These are phyloP conservation scores for Starmera quercuum DNA, from an alignment of 805 yeast genomes.

Conservation along the genomic window DNA sequence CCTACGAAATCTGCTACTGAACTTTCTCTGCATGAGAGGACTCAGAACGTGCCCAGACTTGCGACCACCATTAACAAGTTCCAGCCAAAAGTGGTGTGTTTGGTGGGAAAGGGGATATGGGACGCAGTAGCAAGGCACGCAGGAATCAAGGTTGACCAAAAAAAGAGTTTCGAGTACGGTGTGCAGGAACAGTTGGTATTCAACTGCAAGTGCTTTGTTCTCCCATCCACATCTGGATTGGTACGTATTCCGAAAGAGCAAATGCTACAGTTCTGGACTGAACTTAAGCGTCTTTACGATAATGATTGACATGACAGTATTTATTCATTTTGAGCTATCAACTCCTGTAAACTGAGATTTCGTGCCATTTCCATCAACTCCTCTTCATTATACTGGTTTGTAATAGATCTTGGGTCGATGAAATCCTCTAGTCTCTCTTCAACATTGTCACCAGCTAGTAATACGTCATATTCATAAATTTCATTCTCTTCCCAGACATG, in stretches of 20 bases:
- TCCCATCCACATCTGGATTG: constrained; percentile 70
- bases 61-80: constrained; percentile 32
- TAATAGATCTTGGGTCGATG: constrained; percentile 23
- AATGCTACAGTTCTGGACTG: constrained; percentile 43
- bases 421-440: constrained; percentile 26
- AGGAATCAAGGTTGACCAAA: constrained; percentile 19
- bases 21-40: constrained; percentile 43
- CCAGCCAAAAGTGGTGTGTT: constrained; percentile 38
- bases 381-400: constrained; percentile 13
- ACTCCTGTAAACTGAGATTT: constrained; percentile 19
- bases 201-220: constrained; percentile 38
- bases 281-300: constrained; percentile 17
- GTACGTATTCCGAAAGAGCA: constrained; percentile 43
- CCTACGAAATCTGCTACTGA: constrained; percentile 56
- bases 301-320: neutral
- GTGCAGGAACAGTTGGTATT: constrained; percentile 14
- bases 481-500: constrained; percentile 54
- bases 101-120: constrained; percentile 76
- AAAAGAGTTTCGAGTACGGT: constrained; percentile 48
- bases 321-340: constrained; percentile 1
- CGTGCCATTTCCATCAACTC: constrained; percentile 19
- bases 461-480: constrained; percentile 60
- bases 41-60: constrained; percentile 44
- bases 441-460: constrained; percentile 30
- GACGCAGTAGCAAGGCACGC: constrained; percentile 39